A percentile compares a stretch with the other conserved stretches of the same genome.
Conservation (phyloP, 2,329 filamentous ascomycete species). For the Aspergillus bombycis region DNA sequence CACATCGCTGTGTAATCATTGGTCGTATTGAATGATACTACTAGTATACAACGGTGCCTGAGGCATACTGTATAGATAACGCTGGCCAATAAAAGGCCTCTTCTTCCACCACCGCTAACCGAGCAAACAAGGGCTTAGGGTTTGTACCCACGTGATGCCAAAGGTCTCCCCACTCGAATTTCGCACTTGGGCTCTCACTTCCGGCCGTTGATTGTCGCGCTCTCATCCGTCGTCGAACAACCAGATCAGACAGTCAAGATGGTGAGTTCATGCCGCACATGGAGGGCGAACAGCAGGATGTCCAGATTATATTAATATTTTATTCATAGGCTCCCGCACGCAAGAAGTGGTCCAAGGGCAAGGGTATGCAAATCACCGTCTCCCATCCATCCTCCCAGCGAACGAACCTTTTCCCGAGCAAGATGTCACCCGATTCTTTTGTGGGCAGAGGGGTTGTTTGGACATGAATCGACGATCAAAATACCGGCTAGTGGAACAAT, state of each 20-base stretch:
- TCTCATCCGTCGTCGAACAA: slow-evolving; percentile 39
- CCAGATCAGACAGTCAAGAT: slow-evolving; percentile 43
- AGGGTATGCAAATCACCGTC: slow-evolving; percentile 48
- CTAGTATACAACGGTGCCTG: slow-evolving; percentile 1
- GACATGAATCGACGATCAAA: neutral
- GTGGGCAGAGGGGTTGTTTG: slow-evolving; percentile 16
- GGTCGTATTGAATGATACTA: neutral
- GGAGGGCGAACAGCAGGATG: neutral
- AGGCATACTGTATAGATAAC: slow-evolving; percentile 13
- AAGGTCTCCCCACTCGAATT: slow-evolving; percentile 45
- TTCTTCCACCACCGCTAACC: slow-evolving; percentile 19
- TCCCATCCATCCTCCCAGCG: slow-evolving; percentile 8
- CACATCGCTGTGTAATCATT: neutral
- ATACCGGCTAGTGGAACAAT: neutral
- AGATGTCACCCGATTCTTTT: slow-evolving; percentile 26
- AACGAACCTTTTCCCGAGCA: slow-evolving; percentile 12
- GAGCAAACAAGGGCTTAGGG: slow-evolving; percentile 39
- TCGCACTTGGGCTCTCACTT: slow-evolving; percentile 36
- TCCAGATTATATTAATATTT: slow-evolving; percentile 18
- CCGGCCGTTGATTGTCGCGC: slow-evolving; percentile 25
- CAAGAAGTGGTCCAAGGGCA: slow-evolving; percentile 62
- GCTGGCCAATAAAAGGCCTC: slow-evolving; percentile 13
- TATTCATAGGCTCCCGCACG: slow-evolving; percentile 50
- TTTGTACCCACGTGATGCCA: slow-evolving; percentile 21
- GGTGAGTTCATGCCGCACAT: slow-evolving; percentile 30